A percentile compares a stretch with the other conserved stretches of the same genome.
phyloP scores from a whole-genome alignment of 2,329 filamentous ascomycete species.

The Aspergillus novofumigatus region DNA sequence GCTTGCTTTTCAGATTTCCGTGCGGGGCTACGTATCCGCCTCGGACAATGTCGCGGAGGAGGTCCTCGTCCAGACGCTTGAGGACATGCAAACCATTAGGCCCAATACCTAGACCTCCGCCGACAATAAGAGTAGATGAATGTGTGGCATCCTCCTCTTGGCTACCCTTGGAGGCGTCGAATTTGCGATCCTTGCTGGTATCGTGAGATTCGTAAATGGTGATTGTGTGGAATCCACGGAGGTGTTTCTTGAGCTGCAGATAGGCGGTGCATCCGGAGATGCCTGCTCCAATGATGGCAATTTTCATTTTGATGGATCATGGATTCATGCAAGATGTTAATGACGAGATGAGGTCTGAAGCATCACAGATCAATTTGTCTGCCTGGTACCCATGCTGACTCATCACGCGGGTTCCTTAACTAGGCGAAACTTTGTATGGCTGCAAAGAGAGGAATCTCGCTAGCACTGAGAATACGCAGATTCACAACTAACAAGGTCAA shows the following conservation, averaged over 20 bases:
- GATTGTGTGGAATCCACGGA: constrained; percentile 31
- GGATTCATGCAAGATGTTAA: not conserved
- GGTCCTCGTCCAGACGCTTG: constrained; percentile 31
- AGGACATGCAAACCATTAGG: constrained; percentile 40
- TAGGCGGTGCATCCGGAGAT: constrained; percentile 40
- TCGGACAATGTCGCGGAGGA: constrained; percentile 30
- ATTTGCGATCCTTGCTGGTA: constrained; percentile 18
- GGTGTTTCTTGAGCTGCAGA: constrained; percentile 38
- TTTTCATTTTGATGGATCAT: constrained; percentile 31
- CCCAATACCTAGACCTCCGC: constrained; percentile 36
- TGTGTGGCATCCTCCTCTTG: constrained; percentile 17
- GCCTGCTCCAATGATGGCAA: constrained; percentile 42
- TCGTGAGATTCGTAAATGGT: constrained; percentile 41
- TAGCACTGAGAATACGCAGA: no score
- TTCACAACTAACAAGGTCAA: no score
- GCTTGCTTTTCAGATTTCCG: constrained; percentile 31
- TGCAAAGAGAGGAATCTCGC: no score
- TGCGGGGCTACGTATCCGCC: constrained; percentile 32
- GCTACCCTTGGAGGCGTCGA: constrained; percentile 14
- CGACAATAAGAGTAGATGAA: constrained; percentile 35
- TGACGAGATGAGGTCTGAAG: not conserved
- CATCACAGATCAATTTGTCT: not conserved
- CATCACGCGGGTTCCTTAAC: no score
- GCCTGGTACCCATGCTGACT: no score
- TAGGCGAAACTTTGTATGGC: no score